Conservation (phyloP, 208 protist species). For the Paratrypanosoma confusum region DNA sequence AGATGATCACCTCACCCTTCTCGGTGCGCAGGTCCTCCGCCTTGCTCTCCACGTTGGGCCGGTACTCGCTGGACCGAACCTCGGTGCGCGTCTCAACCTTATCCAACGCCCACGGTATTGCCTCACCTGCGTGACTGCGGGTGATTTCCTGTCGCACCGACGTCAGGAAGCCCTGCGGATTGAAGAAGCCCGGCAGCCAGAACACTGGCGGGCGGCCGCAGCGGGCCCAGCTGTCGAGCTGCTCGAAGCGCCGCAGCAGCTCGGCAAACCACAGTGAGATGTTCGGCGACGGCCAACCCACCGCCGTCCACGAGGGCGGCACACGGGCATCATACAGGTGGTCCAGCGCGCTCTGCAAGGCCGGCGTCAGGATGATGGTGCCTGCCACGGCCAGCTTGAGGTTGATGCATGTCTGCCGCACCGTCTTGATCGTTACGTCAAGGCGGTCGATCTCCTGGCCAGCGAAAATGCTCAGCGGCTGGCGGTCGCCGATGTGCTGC, state of each 20-base stretch:
- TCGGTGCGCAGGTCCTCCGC: slow-evolving; percentile 83
- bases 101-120: slow-evolving; percentile 94
- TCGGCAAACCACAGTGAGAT: slow-evolving; percentile 97
- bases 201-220: slow-evolving; percentile 89
- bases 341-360: slow-evolving; percentile 91
- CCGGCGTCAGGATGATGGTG: slow-evolving; percentile 95
- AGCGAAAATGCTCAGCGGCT: slow-evolving; percentile 95
- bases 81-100: slow-evolving; percentile 92
- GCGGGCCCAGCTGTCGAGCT: slow-evolving; percentile 90
- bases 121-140: slow-evolving; percentile 79
- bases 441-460: slow-evolving; percentile 95
- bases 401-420: slow-evolving; percentile 86
- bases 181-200: slow-evolving; percentile 98
- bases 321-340: slow-evolving; percentile 95
- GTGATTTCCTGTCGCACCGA: slow-evolving; percentile 97
- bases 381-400: slow-evolving; percentile 95
- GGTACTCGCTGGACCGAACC: slow-evolving; percentile 89
- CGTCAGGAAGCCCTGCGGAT: slow-evolving; percentile 98
- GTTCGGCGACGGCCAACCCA: slow-evolving; percentile 92
- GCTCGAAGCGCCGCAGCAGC: slow-evolving; percentile 89
- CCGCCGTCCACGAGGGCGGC: slow-evolving; percentile 90
- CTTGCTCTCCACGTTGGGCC: slow-evolving; percentile 85
- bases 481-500: slow-evolving; percentile 63
- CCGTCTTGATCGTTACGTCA: slow-evolving; percentile 58
- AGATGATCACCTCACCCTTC: slow-evolving; percentile 95